Conservation (phyloP, 352 stramenopile species). For the Phytophthora pistaciae region DNA sequence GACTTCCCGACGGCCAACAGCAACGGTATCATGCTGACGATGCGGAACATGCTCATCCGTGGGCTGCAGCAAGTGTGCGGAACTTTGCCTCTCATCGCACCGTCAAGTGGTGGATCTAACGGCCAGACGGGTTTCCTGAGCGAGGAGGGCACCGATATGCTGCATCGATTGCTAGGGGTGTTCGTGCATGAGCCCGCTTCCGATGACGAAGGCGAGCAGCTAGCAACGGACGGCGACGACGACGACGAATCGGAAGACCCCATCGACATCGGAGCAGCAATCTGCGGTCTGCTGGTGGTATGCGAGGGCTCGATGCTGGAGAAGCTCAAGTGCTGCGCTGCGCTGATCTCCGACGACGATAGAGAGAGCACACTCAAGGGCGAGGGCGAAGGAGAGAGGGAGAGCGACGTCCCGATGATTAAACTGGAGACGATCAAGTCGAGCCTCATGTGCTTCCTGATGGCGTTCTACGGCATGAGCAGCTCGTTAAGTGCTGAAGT, state of each 20-base stretch:
- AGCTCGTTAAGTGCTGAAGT: constrained; percentile 79
- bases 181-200: constrained; percentile 65
- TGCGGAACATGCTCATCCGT: constrained; percentile 54
- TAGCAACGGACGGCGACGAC: constrained; percentile 45
- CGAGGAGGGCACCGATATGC: constrained; percentile 70
- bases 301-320: constrained; percentile 71
- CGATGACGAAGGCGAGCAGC: constrained; percentile 33
- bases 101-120: constrained; percentile 27
- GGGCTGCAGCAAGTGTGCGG: constrained; percentile 62
- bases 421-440: constrained; percentile 69
- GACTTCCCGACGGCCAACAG: constrained; percentile 29
- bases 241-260: constrained; percentile 60
- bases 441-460: constrained; percentile 79
- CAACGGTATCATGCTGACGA: constrained; percentile 43
- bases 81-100: constrained; percentile 28
- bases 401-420: constrained; percentile 32
- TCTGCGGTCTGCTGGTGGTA: constrained; percentile 75
- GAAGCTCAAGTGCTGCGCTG: constrained; percentile 60
- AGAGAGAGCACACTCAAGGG: constrained; percentile 24
- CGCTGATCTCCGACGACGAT: constrained; percentile 49
- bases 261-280: constrained; percentile 58
- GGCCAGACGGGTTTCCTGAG: constrained; percentile 45
- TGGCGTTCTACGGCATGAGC: constrained; percentile 88
- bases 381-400: constrained; percentile 30
- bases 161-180: constrained; percentile 70